Base-by-base conservation (phyloP, 2,329 filamentous ascomycete species). In the Fusarium floridanum region DNA sequence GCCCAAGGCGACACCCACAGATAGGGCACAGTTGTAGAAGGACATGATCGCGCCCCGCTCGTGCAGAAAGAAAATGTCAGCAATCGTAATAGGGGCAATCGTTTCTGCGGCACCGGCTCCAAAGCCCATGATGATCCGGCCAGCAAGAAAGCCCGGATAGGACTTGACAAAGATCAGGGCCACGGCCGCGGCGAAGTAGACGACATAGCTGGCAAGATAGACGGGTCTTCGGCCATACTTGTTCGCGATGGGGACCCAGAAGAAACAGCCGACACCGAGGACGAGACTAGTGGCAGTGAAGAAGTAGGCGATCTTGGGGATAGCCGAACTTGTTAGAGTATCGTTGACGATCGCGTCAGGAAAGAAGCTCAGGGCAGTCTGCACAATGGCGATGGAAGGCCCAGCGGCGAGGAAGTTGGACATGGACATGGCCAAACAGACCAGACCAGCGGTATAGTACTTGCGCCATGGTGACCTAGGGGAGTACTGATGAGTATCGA, bases 351-450 rank as follows among this genome's bases (percentile, higher is more conserved):
- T 71, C 16, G 81, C 74, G 4, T 80, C 75, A 4, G 85, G 86
- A 68, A 86, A 88, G 80, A 88, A 88, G 68, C 84, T 82, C 9
- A 83, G 72, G 5, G 87, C 84, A 6, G 85, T 87, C 4, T 83
- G 75, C 12, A 86, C 79, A 45, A 90, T 86, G 64, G 86, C 87
- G 34, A 90, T 85, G 4, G 85, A 85, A 4, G 88, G 88, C 0
- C 86, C 88, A n/a, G 87, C 88, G 0, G 88, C 87, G 6, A 90
- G 80, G 72, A 90, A 90, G 78, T 90, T 90, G 80, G 85, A 88
- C 79, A 90, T 84, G 70, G 88, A 83, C 82, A 90, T 89, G 62
- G 88, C 87, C 5, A 86, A 70, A 76, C 86, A 89, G 37, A 89
- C 84, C 16, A 88, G 80, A 57, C 81, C 76, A 10, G 87, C 87